Base-by-base conservation (phyloP, 495 filamentous ascomycete species). In the Amorphotheca resinae region DNA sequence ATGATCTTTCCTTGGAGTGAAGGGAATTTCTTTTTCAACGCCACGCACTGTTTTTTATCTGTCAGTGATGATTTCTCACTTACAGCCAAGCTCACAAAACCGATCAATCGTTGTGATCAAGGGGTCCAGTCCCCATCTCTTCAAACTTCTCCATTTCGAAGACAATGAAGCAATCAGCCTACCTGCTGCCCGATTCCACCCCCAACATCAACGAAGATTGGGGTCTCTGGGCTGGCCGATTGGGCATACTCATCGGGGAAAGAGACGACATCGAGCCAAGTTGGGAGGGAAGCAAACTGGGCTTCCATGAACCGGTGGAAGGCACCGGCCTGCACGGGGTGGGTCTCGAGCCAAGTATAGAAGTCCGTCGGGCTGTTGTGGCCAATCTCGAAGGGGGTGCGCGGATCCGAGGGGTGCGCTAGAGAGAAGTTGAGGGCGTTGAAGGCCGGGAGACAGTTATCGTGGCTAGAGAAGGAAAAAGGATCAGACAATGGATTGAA, bases 261-360 rank as follows among this genome's bases (percentile, higher is more conserved):
- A n/a, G n/a, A n/a, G n/a, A n/a, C n/a, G 0, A 53, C 59, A 17
- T 50, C 50, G 1, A 66, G 54, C 62, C 61, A 69, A 41, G 41
- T 62, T 49, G 2, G 51, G 44, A 49, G 41, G 41, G 42, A 48
- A 35, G 9, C 52, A 26, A 16, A 59, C 36, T 22, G 54, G 46
- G 49, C 32, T 1, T 50, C 38, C 66, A 74, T 72, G 22, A 56
- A 46, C 5, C 56, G 38, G 33, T 68, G 56, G 42, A 72, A 59
- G 21, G 47, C 28, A 0, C 26, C 46, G n/a, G n/a, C 7, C n/a
- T n/a, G n/a, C 35, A 7, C 17, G 35, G 35, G 35, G 17, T 38
- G 35, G 11, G 35, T 21, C 22, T 38, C 35, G 17, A 38, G n/a
- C 35, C 35, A 38, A 6, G 35, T 38, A 18, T 38, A 38, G 35